Evolutionary conservation across 805 yeast genomes (phyloP).

Genomic region (Brettanomyces nanus): DNA sequence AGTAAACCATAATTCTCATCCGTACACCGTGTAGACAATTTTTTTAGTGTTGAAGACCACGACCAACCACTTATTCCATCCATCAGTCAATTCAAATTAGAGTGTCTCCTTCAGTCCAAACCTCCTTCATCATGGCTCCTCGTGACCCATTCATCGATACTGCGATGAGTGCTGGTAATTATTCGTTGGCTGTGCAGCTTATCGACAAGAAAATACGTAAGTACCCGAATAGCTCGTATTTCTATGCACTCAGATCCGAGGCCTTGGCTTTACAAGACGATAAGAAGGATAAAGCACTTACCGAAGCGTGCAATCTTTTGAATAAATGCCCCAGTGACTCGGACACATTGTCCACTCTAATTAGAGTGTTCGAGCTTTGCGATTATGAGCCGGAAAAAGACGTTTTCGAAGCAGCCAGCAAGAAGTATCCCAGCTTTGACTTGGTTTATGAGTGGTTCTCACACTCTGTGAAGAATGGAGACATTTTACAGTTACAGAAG

Average conservation of each 20-base stretch:
- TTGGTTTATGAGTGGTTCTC: slow-evolving; percentile 51
- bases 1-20: no score
- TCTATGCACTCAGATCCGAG: slow-evolving; percentile 37
- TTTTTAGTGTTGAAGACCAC: no score
- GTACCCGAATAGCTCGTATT: slow-evolving; percentile 50
- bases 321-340: slow-evolving; percentile 45
- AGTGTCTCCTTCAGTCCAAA: not conserved
- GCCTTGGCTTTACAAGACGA: slow-evolving; percentile 27
- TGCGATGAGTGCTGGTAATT: slow-evolving; percentile 36
- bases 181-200: slow-evolving; percentile 41
- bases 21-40: no score
- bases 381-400: slow-evolving; percentile 32
- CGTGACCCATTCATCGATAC: slow-evolving; percentile 15
- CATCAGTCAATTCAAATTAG: no score
- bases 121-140: not conserved
- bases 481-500: slow-evolving; percentile 46
- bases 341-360: slow-evolving; percentile 40
- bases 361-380: slow-evolving; percentile 32
- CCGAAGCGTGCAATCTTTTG: slow-evolving; percentile 22
- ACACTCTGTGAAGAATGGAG: slow-evolving; percentile 37
- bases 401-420: slow-evolving; percentile 50
- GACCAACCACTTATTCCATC: no score
- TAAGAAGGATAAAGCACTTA: slow-evolving; percentile 26
- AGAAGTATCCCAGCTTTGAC: slow-evolving; percentile 44
- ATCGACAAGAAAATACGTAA: slow-evolving; percentile 41